Evolutionary conservation across 129 eudicot species (phyloP).

Genomic region (Oenanthe sinensis): DNA sequence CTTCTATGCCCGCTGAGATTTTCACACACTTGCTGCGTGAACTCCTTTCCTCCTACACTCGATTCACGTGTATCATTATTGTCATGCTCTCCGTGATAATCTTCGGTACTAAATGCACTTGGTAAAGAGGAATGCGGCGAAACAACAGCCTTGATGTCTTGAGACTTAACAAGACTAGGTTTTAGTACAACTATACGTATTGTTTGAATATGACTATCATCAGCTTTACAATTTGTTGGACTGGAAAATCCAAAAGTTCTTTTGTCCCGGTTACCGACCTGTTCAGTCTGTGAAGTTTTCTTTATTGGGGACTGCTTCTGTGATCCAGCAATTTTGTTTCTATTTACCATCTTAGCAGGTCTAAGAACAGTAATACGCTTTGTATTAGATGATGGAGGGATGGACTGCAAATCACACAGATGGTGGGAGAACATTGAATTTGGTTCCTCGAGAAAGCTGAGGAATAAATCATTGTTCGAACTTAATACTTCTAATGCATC

Average conservation of each 20-base stretch:
- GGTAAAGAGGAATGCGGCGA: conserved; percentile 52
- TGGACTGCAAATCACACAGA: conserved; percentile 31
- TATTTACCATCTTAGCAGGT: conserved; percentile 64
- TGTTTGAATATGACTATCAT: conserved; percentile 45
- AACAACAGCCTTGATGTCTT: conserved; percentile 34
- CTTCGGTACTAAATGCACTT: conserved; percentile 29
- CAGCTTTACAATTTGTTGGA: conserved; percentile 30
- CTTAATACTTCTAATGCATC: conserved; percentile 87
- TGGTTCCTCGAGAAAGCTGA: conserved; percentile 82
- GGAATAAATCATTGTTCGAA: conserved; percentile 70
- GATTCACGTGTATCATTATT: conserved; percentile 46
- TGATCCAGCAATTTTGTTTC: conserved; percentile 29
- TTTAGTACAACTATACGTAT: conserved; percentile 84
- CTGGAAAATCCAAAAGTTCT: conserved; percentile 35
- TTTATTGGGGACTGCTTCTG: conserved; percentile 31
- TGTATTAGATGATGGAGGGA: conserved; percentile 56
- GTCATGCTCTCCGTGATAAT: conserved; percentile 34
- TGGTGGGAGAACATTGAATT: conserved; percentile 60
- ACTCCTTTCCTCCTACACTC: conserved; percentile 51
- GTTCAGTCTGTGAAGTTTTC: conserved; percentile 21
- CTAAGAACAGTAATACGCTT: conserved; percentile 85
- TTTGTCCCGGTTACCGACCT: conserved; percentile 27
- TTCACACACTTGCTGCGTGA: conserved; percentile 37
- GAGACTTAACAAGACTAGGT: conserved; percentile 61
- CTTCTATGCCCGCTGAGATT: conserved; percentile 42